These are phyloP conservation scores for Ambrosia trifida DNA, from an alignment of 129 eudicot species.

Conservation along the genomic window DNA sequence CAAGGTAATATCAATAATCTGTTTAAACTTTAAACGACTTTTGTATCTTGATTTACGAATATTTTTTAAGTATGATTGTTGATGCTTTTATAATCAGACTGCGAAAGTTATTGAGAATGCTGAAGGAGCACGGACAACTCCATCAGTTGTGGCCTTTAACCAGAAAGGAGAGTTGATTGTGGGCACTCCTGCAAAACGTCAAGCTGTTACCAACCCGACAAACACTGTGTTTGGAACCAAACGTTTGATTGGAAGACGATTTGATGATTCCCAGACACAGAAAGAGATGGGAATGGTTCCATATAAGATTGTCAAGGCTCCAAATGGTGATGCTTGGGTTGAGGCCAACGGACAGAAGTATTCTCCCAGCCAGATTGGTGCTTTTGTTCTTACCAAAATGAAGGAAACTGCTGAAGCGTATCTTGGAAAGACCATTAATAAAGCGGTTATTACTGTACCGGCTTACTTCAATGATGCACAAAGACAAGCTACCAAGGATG, in stretches of 20 bases:
- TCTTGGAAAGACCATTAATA: conserved; percentile 19
- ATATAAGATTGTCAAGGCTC: conserved; percentile 18
- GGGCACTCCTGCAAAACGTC: conserved; percentile 58
- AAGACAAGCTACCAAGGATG: conserved; percentile 15
- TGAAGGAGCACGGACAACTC: conserved; percentile 93
- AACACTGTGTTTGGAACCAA: conserved; percentile 8
- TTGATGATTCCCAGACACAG: conserved; percentile 14
- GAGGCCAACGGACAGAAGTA: conserved; percentile 8
- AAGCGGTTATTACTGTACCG: conserved; percentile 4
- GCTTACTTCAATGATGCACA: conserved; percentile 16
- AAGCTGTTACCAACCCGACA: conserved; percentile 3
- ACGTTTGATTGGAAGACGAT: conserved; percentile 6
- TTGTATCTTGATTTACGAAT: too few relatives aligned
- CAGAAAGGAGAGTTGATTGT: conserved; percentile 88
- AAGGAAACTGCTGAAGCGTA: conserved; percentile 21
- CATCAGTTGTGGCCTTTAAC: conserved; percentile 89
- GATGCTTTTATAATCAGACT: conserved; percentile 39
- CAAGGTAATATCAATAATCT: too few relatives aligned
- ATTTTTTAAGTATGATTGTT: background rate
- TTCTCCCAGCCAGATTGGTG: conserved; percentile 15
- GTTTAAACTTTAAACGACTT: too few relatives aligned
- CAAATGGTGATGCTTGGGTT: conserved; percentile 22
- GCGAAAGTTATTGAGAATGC: conserved; percentile 90
- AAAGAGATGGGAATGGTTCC: conserved; percentile 18
- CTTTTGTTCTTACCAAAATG: conserved; percentile 15